These are phyloP conservation scores for Globisporangium radiosum DNA, from an alignment of 352 stramenopile species.

Conservation along the genomic window DNA sequence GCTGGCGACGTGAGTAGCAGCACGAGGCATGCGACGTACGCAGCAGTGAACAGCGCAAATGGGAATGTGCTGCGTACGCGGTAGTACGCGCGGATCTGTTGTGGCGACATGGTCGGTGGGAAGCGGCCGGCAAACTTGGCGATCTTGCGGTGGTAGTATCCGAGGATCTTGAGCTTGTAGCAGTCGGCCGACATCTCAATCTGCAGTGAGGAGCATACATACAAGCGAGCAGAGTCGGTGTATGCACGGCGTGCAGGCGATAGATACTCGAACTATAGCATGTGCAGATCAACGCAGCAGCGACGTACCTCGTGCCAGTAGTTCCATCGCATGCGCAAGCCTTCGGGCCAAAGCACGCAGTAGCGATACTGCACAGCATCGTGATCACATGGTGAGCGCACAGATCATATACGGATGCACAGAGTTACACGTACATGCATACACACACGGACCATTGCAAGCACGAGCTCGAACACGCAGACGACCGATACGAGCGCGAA, in stretches of 20 bases:
- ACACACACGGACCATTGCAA: conserved; percentile 32
- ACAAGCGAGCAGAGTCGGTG: too few species aligned
- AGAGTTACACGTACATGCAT: background rate
- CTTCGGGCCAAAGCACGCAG: conserved; percentile 68
- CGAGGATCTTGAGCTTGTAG: conserved; percentile 76
- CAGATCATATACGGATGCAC: background rate
- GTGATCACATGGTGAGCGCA: too few species aligned
- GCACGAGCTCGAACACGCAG: conserved; percentile 35
- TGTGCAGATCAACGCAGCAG: too few species aligned
- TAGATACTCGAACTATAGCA: background rate
- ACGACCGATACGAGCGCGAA: conserved; percentile 56
- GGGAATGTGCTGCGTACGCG: conserved; percentile 30
- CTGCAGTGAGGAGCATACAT: conserved; percentile 14
- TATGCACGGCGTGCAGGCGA: too few species aligned
- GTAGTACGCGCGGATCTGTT: conserved; percentile 52
- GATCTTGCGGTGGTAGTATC: conserved; percentile 84
- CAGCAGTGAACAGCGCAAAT: conserved; percentile 34
- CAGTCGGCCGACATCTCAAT: conserved; percentile 62
- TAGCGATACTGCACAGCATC: conserved; percentile 44
- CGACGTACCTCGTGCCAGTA: conserved; percentile 63
- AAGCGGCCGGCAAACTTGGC: conserved; percentile 62
- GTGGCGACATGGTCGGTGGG: conserved; percentile 30
- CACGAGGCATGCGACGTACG: conserved; percentile 31
- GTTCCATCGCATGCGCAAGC: conserved; percentile 48
- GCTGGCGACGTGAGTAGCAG: conserved; percentile 31